Conservation (phyloP, 331 rosid genomes). For the Rosa hybrid region DNA sequence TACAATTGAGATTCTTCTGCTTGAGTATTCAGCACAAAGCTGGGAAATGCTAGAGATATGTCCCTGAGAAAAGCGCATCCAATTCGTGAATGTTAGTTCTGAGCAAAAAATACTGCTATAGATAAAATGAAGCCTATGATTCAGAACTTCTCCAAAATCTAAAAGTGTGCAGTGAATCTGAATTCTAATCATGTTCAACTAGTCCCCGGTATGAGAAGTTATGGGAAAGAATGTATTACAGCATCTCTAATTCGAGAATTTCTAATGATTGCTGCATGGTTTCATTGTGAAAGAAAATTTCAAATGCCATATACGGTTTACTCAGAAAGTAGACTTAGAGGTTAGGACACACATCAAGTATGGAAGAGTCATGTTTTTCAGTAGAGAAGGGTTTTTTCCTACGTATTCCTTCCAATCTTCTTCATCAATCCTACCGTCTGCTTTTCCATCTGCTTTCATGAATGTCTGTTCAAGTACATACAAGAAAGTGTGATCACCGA, state of each 20-base stretch:
- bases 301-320: not conserved
- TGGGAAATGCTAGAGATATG: slow-evolving; percentile 59
- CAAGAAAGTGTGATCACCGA: not conserved
- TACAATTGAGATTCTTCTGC: slow-evolving; percentile 28
- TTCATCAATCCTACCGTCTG: no score
- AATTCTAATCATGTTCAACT: not conserved
- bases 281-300: not conserved
- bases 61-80: slow-evolving; percentile 41
- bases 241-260: no score
- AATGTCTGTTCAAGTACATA: no score
- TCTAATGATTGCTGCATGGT: no score
- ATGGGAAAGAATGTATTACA: no score
- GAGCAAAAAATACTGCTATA: no score
- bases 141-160: not conserved
- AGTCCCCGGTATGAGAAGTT: no score
- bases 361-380: slow-evolving; percentile 34
- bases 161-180: not conserved
- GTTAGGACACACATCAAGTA: slow-evolving; percentile 23
- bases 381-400: slow-evolving; percentile 13
- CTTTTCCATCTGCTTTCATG: no score
- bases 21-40: slow-evolving; percentile 42
- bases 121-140: no score
- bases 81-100: not conserved
- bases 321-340: not conserved
- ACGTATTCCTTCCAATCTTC: no score